A percentile compares a stretch with the other conserved stretches of the same genome.
Conservation (phyloP, 176 grass and related monocot species). For the Zoysia pacifica region DNA sequence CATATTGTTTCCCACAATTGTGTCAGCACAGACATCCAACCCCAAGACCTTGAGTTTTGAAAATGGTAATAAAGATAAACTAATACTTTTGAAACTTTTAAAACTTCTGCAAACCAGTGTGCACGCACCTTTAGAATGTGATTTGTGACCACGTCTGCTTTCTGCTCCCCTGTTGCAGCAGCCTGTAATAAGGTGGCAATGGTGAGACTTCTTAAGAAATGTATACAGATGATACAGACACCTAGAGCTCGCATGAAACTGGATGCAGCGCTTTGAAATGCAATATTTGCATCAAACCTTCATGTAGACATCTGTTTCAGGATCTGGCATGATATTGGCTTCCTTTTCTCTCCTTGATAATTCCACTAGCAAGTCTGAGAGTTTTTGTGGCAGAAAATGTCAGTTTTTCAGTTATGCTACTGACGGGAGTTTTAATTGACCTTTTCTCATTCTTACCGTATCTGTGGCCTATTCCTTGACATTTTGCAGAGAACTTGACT, state of each 20-base stretch:
- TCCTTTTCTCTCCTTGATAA: slow-evolving; percentile 81
- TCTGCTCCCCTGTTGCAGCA: slow-evolving; percentile 66
- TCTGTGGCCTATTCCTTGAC: slow-evolving; percentile 65
- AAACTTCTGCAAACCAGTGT: neutral
- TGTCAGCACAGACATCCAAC: slow-evolving; percentile 81
- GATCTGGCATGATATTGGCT: slow-evolving; percentile 73
- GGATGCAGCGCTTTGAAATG: neutral
- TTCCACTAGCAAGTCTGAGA: slow-evolving; percentile 61
- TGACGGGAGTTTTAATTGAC: neutral
- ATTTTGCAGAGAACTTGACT: slow-evolving; percentile 69
- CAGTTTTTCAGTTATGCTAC: slow-evolving; percentile 1
- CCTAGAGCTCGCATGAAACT: neutral
- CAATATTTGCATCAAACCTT: slow-evolving; percentile 51
- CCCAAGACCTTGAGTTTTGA: slow-evolving; percentile 58
- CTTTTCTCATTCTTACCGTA: slow-evolving; percentile 45
- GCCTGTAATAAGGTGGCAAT: slow-evolving; percentile 46
- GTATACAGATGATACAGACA: neutral
- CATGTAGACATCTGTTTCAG: slow-evolving; percentile 77
- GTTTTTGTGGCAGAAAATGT: slow-evolving; percentile 1
- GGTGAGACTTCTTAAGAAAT: neutral
- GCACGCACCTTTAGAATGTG: slow-evolving; percentile 70
- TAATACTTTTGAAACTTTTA: neutral
- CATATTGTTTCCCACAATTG: slow-evolving; percentile 77
- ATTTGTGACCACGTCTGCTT: slow-evolving; percentile 77
- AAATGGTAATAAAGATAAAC: slow-evolving; percentile 1